Conservation (phyloP, 177 flowering plant species). For the Vitis hybrid region DNA sequence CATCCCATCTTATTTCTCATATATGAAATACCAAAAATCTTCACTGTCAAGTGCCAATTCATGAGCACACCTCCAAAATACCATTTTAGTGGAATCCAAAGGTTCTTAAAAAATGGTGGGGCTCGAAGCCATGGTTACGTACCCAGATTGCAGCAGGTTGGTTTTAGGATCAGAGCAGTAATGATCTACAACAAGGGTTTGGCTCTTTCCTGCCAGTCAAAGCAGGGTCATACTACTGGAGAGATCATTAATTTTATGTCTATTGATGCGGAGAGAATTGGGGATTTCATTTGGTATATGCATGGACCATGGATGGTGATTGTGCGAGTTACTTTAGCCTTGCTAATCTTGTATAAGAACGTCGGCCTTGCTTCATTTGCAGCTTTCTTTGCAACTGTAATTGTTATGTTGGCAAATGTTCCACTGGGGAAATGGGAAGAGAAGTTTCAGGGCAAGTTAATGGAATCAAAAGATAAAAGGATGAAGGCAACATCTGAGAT, state of each 20-base stretch:
- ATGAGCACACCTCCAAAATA: too few species aligned
- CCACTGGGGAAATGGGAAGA: slow-evolving; percentile 58
- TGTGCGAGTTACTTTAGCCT: slow-evolving; percentile 57
- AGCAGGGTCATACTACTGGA: slow-evolving; percentile 61
- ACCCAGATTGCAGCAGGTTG: slow-evolving; percentile 46
- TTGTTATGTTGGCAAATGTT: slow-evolving; percentile 59
- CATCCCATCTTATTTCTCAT: too few species aligned
- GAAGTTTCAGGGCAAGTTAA: slow-evolving; percentile 56
- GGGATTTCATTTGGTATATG: slow-evolving; percentile 53
- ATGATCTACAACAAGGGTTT: slow-evolving; percentile 67
- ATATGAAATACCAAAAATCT: too few species aligned
- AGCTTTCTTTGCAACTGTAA: slow-evolving; percentile 50
- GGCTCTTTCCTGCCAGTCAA: slow-evolving; percentile 65
- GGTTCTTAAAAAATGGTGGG: too few species aligned
- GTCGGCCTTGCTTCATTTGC: slow-evolving; percentile 65
- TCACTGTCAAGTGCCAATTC: too few species aligned
- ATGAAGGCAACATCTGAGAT: slow-evolving; percentile 80
- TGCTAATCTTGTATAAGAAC: slow-evolving; percentile 59
- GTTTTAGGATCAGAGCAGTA: slow-evolving; percentile 49
- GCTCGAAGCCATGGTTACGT: too few species aligned
- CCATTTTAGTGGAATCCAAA: too few species aligned
- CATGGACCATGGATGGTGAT: slow-evolving; percentile 72
- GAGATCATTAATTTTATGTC: slow-evolving; percentile 77
- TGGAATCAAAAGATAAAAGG: slow-evolving; percentile 73
- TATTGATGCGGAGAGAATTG: slow-evolving; percentile 75